A percentile compares a stretch with the other conserved stretches of the same genome.
Evolutionary conservation across 306 rosid species (phyloP).

Genomic region (Dalbergia cochinchinensis): DNA sequence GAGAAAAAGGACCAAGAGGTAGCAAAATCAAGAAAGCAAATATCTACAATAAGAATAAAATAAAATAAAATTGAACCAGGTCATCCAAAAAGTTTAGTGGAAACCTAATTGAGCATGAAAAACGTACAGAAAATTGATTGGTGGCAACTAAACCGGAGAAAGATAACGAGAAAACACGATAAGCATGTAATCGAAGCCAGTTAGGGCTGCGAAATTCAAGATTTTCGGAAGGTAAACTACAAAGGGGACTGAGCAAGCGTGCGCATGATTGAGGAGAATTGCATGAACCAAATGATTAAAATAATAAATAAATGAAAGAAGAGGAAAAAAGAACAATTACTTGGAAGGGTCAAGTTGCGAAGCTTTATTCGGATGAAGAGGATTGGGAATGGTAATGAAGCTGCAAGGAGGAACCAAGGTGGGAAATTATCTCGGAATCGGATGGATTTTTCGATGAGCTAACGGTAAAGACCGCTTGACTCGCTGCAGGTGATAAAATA

Average conservation of each 20-base stretch:
- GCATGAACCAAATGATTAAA: neutral
- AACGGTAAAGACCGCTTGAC: neutral
- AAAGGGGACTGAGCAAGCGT: neutral
- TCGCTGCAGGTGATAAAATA: neutral
- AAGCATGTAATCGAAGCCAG: neutral
- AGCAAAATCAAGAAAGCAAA: neutral
- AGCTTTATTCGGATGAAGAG: neutral
- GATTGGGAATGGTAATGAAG: conserved; percentile 1
- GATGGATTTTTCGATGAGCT: neutral
- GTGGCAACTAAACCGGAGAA: neutral
- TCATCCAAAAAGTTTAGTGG: neutral
- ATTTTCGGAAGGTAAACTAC: neutral
- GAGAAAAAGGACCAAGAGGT: neutral
- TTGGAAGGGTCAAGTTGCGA: neutral
- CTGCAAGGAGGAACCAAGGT: neutral
- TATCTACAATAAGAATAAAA: neutral
- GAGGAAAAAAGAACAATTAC: neutral
- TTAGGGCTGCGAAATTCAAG: conserved; percentile 5
- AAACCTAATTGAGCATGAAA: neutral
- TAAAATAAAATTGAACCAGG: neutral
- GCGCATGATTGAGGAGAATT: neutral
- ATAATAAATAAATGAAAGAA: neutral
- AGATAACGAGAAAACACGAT: too few relatives aligned
- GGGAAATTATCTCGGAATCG: neutral
- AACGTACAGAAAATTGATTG: neutral